Base-by-base conservation (phyloP, 2,329 filamentous ascomycete species). In the Fusarium solani-melongenae region DNA sequence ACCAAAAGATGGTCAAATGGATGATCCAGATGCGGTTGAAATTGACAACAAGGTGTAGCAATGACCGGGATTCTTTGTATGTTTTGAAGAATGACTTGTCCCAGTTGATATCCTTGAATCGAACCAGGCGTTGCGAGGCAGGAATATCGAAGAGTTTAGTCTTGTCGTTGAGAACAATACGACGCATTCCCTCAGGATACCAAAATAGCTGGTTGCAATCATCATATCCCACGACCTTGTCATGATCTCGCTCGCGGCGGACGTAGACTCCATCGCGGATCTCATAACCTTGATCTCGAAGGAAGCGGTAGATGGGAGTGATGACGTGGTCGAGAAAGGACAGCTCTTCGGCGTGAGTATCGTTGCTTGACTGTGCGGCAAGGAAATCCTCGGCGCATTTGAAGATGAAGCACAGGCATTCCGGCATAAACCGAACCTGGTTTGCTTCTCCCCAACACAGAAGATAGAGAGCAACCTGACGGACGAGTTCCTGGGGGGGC, bases 1-100 rank as follows among this genome's bases (percentile, higher is more conserved):
- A 56, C 53, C 53, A 56, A 17, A 56, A 56, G 31, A 56, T 24
- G 2, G 53, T 36, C 33, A 56, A 36, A 33, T 36, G 53, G 8
- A 56, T 56, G 53, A 56, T 56, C 53, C 53, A 56, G 12, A 56
- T 56, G 20, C 53, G 53, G 33, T 56, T 56, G 33, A 56, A 56
- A 15, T 56, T 56, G 33, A 56, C 53, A 56, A 56, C n/a, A 3
- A 56, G 53, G 22, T 56, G 53, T 6, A 56, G 7, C 14, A 56
- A 3, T 34, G 53, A 56, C 33, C 53, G 53, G 5, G 53, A 56
- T 15, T 56, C 53, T 22, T 36, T 56, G 14, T 56, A 56, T 10
- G 53, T 56, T 56, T 56, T 56, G 53, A 56, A 56, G 53, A 56
- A 56, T 7, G 53, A 56, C 14, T 56, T 56, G 14, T 14, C 22